Conservation (phyloP, 768 basidiomycete species). For the Mrakia frigida region DNA sequence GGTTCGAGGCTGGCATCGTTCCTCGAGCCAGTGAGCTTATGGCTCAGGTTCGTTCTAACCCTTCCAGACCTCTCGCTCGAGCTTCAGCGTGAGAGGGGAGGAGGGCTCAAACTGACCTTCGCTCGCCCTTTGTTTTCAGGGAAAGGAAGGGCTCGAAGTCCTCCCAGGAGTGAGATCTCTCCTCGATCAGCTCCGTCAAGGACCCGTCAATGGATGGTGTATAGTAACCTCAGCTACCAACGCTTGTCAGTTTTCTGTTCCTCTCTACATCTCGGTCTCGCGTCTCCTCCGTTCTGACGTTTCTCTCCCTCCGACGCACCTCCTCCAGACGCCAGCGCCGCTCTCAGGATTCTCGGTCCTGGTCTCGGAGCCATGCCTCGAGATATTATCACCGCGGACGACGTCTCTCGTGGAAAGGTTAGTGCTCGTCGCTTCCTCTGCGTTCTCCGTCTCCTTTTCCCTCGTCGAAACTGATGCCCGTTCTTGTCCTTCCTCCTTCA, state of each 20-base stretch:
- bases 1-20: slow-evolving; percentile 28
- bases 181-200: slow-evolving; percentile 20
- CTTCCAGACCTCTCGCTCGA: not conserved
- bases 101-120: not conserved
- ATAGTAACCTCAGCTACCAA: slow-evolving; percentile 28
- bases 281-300: not conserved
- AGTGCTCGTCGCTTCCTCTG: not conserved
- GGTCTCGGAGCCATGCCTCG: slow-evolving; percentile 17
- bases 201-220: not conserved
- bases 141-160: slow-evolving; percentile 23
- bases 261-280: not conserved
- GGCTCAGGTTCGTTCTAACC: not conserved
- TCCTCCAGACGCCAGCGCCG: slow-evolving; percentile 21
- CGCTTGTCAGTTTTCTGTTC: slow-evolving; percentile 1
- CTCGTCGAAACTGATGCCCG: not conserved
- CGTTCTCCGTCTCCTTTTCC: too few relatives aligned
- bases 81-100: too few relatives aligned
- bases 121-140: not conserved
- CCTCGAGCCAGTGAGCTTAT: slow-evolving; percentile 11
- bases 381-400: slow-evolving; percentile 29
- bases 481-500: not conserved
- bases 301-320: too few relatives aligned
- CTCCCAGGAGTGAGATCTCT: slow-evolving; percentile 21
- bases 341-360: not conserved
- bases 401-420: slow-evolving; percentile 19